Conservation (phyloP, 495 filamentous ascomycete genomes). For the Xylaria intraflava region DNA sequence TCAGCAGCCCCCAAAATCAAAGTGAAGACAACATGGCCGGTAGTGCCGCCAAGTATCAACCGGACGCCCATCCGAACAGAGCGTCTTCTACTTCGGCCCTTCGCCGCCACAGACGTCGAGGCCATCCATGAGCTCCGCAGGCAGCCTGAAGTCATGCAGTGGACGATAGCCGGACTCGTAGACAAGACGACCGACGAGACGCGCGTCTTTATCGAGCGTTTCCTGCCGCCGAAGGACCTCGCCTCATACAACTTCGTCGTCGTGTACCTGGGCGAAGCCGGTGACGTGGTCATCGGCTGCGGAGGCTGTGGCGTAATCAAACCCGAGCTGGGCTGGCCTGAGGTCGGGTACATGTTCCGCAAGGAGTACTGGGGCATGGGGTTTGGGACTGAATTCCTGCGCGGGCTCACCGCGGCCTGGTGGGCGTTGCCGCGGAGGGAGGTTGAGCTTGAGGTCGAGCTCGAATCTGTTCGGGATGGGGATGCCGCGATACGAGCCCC, state of each 20-base stretch:
- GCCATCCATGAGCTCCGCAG: slow-evolving; percentile 35
- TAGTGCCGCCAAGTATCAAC: slow-evolving; percentile 19
- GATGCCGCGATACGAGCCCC: slow-evolving; percentile 10
- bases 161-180: slow-evolving; percentile 28
- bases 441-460: slow-evolving; percentile 24
- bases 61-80: slow-evolving; percentile 32
- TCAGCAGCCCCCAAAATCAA: neutral
- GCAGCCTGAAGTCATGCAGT: slow-evolving; percentile 47
- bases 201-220: slow-evolving; percentile 26
- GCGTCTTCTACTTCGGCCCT: slow-evolving; percentile 39
- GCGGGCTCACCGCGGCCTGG: slow-evolving; percentile 26
- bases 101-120: slow-evolving; percentile 30
- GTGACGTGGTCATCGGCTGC: slow-evolving; percentile 17
- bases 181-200: slow-evolving; percentile 37
- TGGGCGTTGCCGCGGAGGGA: slow-evolving; percentile 29
- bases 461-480: slow-evolving; percentile 13
- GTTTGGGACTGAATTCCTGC: slow-evolving; percentile 32
- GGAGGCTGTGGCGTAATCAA: slow-evolving; percentile 13
- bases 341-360: slow-evolving; percentile 32
- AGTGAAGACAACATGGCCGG: slow-evolving; percentile 5
- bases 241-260: slow-evolving; percentile 24
- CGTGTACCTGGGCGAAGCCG: slow-evolving; percentile 18
- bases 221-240: slow-evolving; percentile 28
- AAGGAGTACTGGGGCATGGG: slow-evolving; percentile 34
- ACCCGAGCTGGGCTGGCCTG: slow-evolving; percentile 22